Base-by-base conservation (phyloP, 2,329 filamentous ascomycete species). In the Phoma sp. region DNA sequence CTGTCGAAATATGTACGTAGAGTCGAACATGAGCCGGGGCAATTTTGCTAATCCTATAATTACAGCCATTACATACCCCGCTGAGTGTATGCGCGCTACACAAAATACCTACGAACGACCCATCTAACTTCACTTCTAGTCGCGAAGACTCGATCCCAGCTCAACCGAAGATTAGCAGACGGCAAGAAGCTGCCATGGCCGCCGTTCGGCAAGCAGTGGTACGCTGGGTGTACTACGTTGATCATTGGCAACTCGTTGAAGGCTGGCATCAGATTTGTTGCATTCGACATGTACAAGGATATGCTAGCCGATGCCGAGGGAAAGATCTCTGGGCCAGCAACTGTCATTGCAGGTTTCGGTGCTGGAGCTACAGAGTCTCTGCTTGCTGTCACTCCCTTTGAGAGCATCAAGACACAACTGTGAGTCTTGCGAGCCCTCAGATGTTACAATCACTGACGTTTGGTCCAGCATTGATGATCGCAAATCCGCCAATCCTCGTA, bases 401-500 rank as follows among this genome's bases (percentile, higher is more conserved):
- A 99, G 79, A 96, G 91, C 69, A 97, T 99, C 78, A 99, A 99
- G 82, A 99, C 95, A 43, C 96, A 96, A 65, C 80, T 99, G 84
- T 75, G 42, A 54, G 66, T 25, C 39, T 61, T 14, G 15, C 42
- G 28, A 4, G 4, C 28, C 12, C 12, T 11, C 10, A 29, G 28
- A 28, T 28, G 7, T 29, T 25, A 7, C 40, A n/a, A n/a, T 21
- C 17, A 20, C 46, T 53, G 4, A 61, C 25, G 25, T 1, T 3
- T 15, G 15, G 5, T 18, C 0, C 29, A 92, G 89, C 32, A 98
- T 99, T 72, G 95, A 99, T 73, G 95, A 99, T 77, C 89, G 91
- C 66, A 99, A 99, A 80, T 83, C 85, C 4, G 81, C 86, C 23
- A 91, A 91, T 30, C 95, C 95, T 28, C 87, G 93, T 14, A 88